Conservation (phyloP, 1,139 yeast species). For the Zygosaccharomyces pseudobailii region DNA sequence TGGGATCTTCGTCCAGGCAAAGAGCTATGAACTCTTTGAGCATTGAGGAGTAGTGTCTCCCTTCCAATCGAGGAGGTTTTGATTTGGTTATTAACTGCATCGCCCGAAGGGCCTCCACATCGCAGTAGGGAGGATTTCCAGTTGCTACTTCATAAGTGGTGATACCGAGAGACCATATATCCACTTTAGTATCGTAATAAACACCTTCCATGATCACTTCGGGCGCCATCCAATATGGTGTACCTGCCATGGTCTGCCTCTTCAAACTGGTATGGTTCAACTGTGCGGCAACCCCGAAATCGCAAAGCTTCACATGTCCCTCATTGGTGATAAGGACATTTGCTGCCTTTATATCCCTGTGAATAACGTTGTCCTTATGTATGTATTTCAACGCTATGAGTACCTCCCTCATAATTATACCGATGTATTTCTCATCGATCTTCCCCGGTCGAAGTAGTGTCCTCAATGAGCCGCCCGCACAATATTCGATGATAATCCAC, state of each 20-base stretch:
- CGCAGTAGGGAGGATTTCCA: conserved; percentile 96
- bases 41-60: conserved; percentile 68
- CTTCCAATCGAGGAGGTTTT: conserved; percentile 92
- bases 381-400: conserved; percentile 73
- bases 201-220: conserved; percentile 95
- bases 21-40: conserved; percentile 86
- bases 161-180: conserved; percentile 91
- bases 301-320: conserved; percentile 89
- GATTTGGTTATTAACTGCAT: conserved; percentile 90
- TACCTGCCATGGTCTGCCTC: conserved; percentile 95
- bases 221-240: conserved; percentile 99
- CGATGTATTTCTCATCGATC: conserved; percentile 77
- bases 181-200: conserved; percentile 78
- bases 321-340: conserved; percentile 84
- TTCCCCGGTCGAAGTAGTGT: conserved; percentile 84
- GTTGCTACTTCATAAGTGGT: conserved; percentile 93
- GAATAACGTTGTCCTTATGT: conserved; percentile 87
- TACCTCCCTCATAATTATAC: conserved; percentile 77
- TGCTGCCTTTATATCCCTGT: conserved; percentile 94
- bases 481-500: conserved; percentile 97
- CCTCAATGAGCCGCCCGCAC: conserved; percentile 94
- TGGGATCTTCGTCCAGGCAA: conserved; percentile 90
- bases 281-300: conserved; percentile 97
- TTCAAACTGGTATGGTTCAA: conserved; percentile 68
- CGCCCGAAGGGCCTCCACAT: conserved; percentile 91